Base-by-base conservation (phyloP, 495 filamentous ascomycete species). In the Hyphodiscus hymeniophilus region DNA sequence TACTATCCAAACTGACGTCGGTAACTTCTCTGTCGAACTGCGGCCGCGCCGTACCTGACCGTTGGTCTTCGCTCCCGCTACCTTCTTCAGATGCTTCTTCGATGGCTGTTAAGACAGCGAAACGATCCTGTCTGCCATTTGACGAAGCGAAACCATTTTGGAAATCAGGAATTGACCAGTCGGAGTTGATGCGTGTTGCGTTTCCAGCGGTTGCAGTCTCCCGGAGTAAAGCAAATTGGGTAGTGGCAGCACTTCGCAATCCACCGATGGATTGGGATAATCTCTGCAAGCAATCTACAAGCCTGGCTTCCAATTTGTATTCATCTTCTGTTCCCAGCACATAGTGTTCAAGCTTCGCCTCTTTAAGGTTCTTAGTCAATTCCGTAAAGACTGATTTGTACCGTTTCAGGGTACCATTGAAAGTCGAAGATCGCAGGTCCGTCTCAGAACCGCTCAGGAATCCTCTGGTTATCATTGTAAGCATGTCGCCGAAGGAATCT, bases 181-280 rank as follows among this genome's bases (percentile, higher is more conserved):
- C 18, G 3, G 22, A 22, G 8, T 38, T 4, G 6, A 33, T 31
- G 12, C 43, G 45, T 2, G 48, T 47, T 24, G 34, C 16, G 36
- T 30, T 26, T 11, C 55, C 53, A 32, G 23, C n/a, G 26, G 38
- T 48, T 32, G 60, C 62, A 1, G 77, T 68, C 54, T 89, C 82
- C 50, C 76, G 76, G 20, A 95, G 68, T 21, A 97, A 73, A 26
- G 80, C 76, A 57, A 97, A 95, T 58, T 98, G 92, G 7, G 90
- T 85, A 15, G 80, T 75, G 17, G 92, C 89, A 30, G 92, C 89
- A 67, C 88, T 94, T 40, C 89, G 78, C 60, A 98, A 67, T 2
- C 91, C 92, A 57, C 92, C 91, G 51, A 97, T 80, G 55, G 89
- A 87, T 60, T 98, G 92, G 10, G 85, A 80, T 32, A 98, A 76